These are phyloP conservation scores for Mycocentrospora acerina DNA, from an alignment of 2,329 filamentous ascomycete species.

Conservation along the genomic window DNA sequence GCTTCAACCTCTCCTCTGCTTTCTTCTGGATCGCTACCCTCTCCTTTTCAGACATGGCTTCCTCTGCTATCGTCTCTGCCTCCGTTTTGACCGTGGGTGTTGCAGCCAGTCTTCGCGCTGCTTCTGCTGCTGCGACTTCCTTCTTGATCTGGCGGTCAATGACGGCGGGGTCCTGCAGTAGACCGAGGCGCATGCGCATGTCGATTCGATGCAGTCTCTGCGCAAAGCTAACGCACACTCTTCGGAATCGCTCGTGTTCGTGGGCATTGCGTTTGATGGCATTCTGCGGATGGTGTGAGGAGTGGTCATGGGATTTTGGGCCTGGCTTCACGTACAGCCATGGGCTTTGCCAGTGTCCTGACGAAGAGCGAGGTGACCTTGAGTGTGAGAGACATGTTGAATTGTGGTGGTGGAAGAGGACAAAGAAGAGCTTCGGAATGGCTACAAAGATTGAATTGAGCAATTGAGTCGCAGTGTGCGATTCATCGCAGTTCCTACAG, in stretches of 20 bases:
- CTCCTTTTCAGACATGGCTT: conserved; percentile 50
- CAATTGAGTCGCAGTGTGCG: conserved; percentile 6
- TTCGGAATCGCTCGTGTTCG: conserved; percentile 67
- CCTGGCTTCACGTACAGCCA: conserved; percentile 55
- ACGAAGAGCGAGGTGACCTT: conserved; percentile 67
- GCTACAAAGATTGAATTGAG: background rate
- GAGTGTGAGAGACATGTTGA: conserved; percentile 63
- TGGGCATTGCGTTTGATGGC: conserved; percentile 67
- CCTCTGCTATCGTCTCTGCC: conserved; percentile 59
- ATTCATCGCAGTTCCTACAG: conserved; percentile 9
- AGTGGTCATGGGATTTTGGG: background rate
- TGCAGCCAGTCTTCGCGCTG: conserved; percentile 53
- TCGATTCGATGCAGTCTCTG: conserved; percentile 66
- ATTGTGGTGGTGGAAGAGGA: conserved; percentile 9
- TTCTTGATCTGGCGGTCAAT: conserved; percentile 54
- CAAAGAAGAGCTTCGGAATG: conserved; percentile 7
- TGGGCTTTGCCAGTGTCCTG: conserved; percentile 67
- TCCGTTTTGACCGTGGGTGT: conserved; percentile 64
- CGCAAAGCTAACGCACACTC: conserved; percentile 62
- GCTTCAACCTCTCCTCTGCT: conserved; percentile 43
- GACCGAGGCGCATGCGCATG: conserved; percentile 67
- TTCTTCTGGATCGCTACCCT: conserved; percentile 52
- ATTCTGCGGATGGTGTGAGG: conserved; percentile 50
- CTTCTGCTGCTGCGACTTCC: conserved; percentile 58
- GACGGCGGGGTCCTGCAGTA: conserved; percentile 62